Conservation (phyloP, 176 grass and related monocot species). For the Typha latifolia region DNA sequence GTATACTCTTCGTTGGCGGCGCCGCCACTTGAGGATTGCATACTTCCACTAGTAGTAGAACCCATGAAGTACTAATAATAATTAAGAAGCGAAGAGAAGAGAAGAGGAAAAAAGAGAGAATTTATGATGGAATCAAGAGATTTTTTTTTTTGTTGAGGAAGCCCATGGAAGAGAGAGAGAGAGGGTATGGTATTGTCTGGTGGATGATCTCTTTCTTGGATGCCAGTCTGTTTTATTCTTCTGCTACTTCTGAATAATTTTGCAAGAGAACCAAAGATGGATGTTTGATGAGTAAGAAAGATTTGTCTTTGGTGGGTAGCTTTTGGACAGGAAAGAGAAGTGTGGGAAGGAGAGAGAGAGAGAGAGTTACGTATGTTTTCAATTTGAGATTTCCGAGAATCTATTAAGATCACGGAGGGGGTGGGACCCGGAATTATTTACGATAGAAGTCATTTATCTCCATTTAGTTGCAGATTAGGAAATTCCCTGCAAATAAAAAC, state of each 20-base stretch:
- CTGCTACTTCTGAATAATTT: conserved; percentile 1
- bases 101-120: neutral
- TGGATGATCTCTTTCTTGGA: conserved; percentile 1
- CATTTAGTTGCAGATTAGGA: too few species aligned
- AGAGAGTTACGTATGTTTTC: too few species aligned
- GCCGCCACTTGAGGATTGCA: conserved; percentile 52
- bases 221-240: conserved; percentile 2
- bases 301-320: neutral
- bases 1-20: conserved; percentile 61
- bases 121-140: conserved; percentile 3
- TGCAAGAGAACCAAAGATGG: neutral
- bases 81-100: neutral
- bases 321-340: conserved; percentile 3
- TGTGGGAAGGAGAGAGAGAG: too few species aligned
- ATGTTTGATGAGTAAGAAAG: conserved; percentile 9
- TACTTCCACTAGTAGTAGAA: conserved; percentile 78
- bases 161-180: neutral
- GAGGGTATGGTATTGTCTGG: neutral
- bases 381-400: too few species aligned
- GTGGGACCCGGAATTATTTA: too few species aligned
- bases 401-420: too few species aligned
- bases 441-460: too few species aligned
- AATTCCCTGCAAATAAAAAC: too few species aligned
- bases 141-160: conserved; percentile 8
- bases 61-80: conserved; percentile 33